Percentiles rank a stretch among this genome's conserved stretches.
These are phyloP conservation scores for Fomitopsis serialis DNA, from an alignment of 768 basidiomycete genomes.

Conservation along the genomic window DNA sequence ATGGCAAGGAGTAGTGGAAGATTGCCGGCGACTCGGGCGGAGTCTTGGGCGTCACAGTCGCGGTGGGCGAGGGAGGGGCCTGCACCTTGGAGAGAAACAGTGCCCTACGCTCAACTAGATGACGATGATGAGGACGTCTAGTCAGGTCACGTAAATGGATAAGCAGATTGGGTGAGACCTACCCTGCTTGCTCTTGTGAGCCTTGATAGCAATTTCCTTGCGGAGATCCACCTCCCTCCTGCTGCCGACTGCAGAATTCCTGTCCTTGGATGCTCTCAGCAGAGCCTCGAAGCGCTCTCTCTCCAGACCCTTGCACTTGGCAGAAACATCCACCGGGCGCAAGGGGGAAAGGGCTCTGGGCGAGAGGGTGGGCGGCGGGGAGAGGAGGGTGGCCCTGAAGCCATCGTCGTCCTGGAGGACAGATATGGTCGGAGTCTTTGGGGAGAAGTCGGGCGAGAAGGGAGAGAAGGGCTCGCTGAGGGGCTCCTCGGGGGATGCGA, in stretches of 20 bases:
- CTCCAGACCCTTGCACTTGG: slow-evolving; percentile 50
- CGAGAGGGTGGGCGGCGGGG: slow-evolving; percentile 47
- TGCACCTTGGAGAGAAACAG: slow-evolving; percentile 70
- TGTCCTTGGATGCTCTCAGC: slow-evolving; percentile 55
- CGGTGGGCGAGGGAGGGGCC: slow-evolving; percentile 59
- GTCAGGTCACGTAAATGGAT: neutral
- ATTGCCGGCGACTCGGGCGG: slow-evolving; percentile 67
- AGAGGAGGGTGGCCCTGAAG: slow-evolving; percentile 54
- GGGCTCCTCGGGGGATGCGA: slow-evolving; percentile 51
- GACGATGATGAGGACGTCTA: neutral
- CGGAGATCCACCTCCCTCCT: slow-evolving; percentile 57
- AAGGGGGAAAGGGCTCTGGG: slow-evolving; percentile 47
- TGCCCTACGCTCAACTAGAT: slow-evolving; percentile 53
- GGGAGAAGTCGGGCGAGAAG: slow-evolving; percentile 34
- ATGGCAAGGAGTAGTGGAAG: slow-evolving; percentile 65
- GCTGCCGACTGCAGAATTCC: slow-evolving; percentile 37
- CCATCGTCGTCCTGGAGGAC: slow-evolving; percentile 35
- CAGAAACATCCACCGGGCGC: slow-evolving; percentile 33
- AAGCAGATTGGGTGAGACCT: slow-evolving; percentile 21
- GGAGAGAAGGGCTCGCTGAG: slow-evolving; percentile 57
- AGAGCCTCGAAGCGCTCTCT: slow-evolving; percentile 58
- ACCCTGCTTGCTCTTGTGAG: slow-evolving; percentile 74
- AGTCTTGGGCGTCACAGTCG: slow-evolving; percentile 53
- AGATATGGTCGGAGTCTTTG: slow-evolving; percentile 8
- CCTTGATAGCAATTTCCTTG: slow-evolving; percentile 69